A percentile compares a stretch with the other conserved stretches of the same genome.
These are phyloP conservation scores for Talaromyces amestolkiae DNA, from an alignment of 2,329 filamentous ascomycete genomes.

Conservation along the genomic window DNA sequence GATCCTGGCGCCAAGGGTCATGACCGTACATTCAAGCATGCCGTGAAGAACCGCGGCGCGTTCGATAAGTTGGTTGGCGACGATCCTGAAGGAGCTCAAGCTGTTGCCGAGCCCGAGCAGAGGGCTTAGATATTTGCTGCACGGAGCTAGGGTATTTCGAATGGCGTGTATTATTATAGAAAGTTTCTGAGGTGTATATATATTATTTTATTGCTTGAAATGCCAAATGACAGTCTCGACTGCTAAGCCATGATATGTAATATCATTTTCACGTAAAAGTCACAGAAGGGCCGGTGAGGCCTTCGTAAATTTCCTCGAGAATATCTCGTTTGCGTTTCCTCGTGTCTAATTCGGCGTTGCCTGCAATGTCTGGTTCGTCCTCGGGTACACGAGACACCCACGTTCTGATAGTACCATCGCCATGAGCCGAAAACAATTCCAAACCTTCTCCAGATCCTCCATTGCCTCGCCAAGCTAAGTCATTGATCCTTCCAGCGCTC, in stretches of 20 bases:
- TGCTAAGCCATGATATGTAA: not conserved
- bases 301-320: constrained; percentile 75
- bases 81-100: constrained; percentile 32
- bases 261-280: constrained; percentile 51
- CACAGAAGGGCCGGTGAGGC: constrained; percentile 69
- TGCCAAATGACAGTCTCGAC: not conserved
- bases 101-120: constrained; percentile 27
- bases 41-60: constrained; percentile 35
- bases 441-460: constrained; percentile 56
- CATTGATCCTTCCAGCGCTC: constrained; percentile 65
- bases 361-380: constrained; percentile 42
- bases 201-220: not conserved
- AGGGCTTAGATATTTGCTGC: not conserved
- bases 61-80: constrained; percentile 40
- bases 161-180: not conserved
- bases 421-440: constrained; percentile 77
- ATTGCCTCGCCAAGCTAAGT: constrained; percentile 71
- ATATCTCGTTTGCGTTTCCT: constrained; percentile 71
- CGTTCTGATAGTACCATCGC: constrained; percentile 76
- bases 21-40: constrained; percentile 40
- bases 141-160: not conserved
- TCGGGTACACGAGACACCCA: constrained; percentile 67
- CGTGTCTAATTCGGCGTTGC: constrained; percentile 50
- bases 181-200: not conserved
- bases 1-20: constrained; percentile 39